Percentiles rank a stretch among this genome's conserved stretches.
These are phyloP conservation scores for Monosporascus ibericus DNA, from an alignment of 2,329 filamentous ascomycete genomes.

Conservation along the genomic window DNA sequence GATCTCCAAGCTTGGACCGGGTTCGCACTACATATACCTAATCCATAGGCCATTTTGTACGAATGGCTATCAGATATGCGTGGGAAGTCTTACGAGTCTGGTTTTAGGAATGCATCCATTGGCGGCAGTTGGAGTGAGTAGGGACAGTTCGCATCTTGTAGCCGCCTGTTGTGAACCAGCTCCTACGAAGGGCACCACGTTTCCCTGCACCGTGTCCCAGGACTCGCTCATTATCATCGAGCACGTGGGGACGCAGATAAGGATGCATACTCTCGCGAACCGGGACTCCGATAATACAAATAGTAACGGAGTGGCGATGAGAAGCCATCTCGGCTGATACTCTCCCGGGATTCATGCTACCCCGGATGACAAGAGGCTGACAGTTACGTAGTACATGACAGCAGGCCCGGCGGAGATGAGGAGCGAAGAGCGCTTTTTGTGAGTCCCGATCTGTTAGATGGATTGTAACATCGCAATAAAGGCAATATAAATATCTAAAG, in stretches of 20 bases:
- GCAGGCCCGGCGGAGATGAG: neutral
- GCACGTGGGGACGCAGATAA: neutral
- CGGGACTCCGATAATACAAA: neutral
- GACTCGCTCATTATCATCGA: neutral
- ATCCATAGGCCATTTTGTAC: neutral
- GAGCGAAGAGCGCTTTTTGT: neutral
- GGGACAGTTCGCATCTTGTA: neutral
- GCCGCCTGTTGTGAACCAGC: neutral
- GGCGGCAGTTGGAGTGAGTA: neutral
- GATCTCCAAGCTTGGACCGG: neutral
- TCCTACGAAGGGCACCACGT: neutral
- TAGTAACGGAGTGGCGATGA: neutral
- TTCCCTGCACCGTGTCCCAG: neutral
- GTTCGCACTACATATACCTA: neutral
- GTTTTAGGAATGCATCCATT: neutral
- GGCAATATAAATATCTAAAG: conserved; percentile 12
- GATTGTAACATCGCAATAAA: conserved; percentile 1
- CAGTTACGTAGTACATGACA: neutral
- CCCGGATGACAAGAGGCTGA: neutral
- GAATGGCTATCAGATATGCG: neutral
- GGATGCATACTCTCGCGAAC: neutral
- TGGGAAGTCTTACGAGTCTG: neutral
- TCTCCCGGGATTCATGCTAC: neutral
- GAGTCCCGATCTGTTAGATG: neutral
- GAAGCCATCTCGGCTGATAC: neutral